phyloP scores from a whole-genome alignment of 1,284 basidiomycete genomes.

The Entoloma clypeatum region DNA sequence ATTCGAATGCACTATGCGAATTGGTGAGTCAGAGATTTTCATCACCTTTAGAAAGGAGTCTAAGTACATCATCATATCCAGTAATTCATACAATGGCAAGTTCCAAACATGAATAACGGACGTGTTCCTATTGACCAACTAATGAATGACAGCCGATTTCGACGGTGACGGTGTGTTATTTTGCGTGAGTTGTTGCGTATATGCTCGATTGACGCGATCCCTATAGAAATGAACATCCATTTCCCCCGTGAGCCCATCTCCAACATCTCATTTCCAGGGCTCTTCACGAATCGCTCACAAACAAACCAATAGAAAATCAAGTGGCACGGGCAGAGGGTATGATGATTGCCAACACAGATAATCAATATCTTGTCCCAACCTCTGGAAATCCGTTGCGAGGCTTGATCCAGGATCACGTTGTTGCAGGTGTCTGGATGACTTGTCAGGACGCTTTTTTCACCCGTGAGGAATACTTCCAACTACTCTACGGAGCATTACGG shows the following conservation, averaged over 20 bases:
- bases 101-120: slow-evolving; percentile 1
- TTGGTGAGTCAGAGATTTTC: slow-evolving; percentile 58
- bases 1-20: slow-evolving; percentile 99
- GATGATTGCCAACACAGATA: slow-evolving; percentile 97
- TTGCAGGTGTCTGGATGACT: slow-evolving; percentile 99
- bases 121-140: slow-evolving; percentile 12
- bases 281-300: slow-evolving; percentile 11
- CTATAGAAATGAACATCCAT: slow-evolving; percentile 97
- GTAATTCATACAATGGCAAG: slow-evolving; percentile 95
- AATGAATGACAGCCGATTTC: slow-evolving; percentile 76
- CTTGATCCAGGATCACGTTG: slow-evolving; percentile 98
- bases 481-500: slow-evolving; percentile 92
- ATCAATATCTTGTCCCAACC: slow-evolving; percentile 97
- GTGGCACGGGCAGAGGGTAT: slow-evolving; percentile 91
- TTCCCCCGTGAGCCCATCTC: slow-evolving; percentile 77
- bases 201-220: slow-evolving; percentile 5
- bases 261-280: not conserved
- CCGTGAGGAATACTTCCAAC: slow-evolving; percentile 94
- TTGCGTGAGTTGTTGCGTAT: not conserved
- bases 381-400: slow-evolving; percentile 98
- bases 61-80: slow-evolving; percentile 28
- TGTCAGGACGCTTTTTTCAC: slow-evolving; percentile 94
- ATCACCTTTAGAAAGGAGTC: slow-evolving; percentile 1
- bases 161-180: slow-evolving; percentile 84
- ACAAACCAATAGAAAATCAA: slow-evolving; percentile 65